phyloP scores from a whole-genome alignment of 495 filamentous ascomycete genomes.

The Tuber umbilicatum region DNA sequence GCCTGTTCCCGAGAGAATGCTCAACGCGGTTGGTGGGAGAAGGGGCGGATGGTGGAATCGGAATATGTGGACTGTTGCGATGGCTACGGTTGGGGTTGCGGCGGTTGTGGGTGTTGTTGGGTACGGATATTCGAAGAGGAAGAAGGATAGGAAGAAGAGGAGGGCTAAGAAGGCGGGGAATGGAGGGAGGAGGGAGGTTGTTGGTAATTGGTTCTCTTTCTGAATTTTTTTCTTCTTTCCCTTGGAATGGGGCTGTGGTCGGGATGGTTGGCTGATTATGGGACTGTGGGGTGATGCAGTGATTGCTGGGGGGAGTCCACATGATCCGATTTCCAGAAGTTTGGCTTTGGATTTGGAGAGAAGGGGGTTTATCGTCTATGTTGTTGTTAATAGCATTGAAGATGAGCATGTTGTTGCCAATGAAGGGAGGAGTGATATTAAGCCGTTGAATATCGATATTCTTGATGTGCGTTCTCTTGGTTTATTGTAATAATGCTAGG shows the following conservation, averaged over 20 bases:
- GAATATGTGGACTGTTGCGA: conserved; percentile 47
- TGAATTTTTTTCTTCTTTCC: not conserved
- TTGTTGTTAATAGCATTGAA: conserved; percentile 69
- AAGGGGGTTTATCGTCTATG: conserved; percentile 86
- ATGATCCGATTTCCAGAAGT: conserved; percentile 70
- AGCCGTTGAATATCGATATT: conserved; percentile 74
- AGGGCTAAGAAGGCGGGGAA: conserved; percentile 69
- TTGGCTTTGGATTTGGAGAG: conserved; percentile 80
- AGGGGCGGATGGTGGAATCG: conserved; percentile 60
- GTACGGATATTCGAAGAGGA: conserved; percentile 24
- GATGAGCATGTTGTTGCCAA: conserved; percentile 75
- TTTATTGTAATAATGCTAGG: not conserved
- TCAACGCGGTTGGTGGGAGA: conserved; percentile 60
- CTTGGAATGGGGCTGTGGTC: not conserved
- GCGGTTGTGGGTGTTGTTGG: conserved; percentile 19
- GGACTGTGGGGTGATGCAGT: conserved; percentile 45
- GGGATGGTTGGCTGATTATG: conserved; percentile 13
- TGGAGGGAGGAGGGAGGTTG: conserved; percentile 82
- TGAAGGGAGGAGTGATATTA: conserved; percentile 66
- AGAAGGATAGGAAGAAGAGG: conserved; percentile 47
- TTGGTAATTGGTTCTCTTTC: conserved; percentile 43
- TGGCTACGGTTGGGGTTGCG: conserved; percentile 11
- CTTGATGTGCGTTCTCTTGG: conserved; percentile 52
- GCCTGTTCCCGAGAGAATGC: conserved; percentile 45
- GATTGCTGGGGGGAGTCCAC: conserved; percentile 68